These are phyloP conservation scores for Aspergillus incahuasiensis DNA, from an alignment of 495 filamentous ascomycete species.

Conservation along the genomic window DNA sequence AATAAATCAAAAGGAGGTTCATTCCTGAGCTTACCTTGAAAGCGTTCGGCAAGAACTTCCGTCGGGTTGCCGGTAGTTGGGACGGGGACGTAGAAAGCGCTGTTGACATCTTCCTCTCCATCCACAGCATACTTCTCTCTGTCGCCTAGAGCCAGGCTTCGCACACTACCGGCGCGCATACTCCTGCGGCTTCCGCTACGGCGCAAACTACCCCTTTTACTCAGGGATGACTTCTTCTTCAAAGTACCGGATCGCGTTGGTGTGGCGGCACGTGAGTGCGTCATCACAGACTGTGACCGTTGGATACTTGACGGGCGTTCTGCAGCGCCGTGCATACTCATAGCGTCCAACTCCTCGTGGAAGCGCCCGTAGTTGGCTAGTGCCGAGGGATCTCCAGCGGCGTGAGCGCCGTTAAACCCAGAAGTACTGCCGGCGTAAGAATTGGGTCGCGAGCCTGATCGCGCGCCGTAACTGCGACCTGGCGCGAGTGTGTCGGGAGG, in stretches of 20 bases:
- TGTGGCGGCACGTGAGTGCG: slow-evolving; percentile 43
- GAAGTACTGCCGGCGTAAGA: slow-evolving; percentile 36
- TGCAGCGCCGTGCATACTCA: slow-evolving; percentile 59
- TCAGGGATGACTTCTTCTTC: slow-evolving; percentile 79
- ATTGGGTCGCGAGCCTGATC: slow-evolving; percentile 34
- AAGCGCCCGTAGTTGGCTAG: slow-evolving; percentile 50
- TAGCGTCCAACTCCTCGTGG: slow-evolving; percentile 67
- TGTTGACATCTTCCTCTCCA: slow-evolving; percentile 69
- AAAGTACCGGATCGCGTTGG: slow-evolving; percentile 73
- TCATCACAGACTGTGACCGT: slow-evolving; percentile 51
- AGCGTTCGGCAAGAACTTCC: slow-evolving; percentile 82
- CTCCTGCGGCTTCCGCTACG: slow-evolving; percentile 72
- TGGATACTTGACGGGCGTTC: slow-evolving; percentile 47
- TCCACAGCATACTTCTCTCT: slow-evolving; percentile 50
- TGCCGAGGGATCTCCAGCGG: slow-evolving; percentile 36
- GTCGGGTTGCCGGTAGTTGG: slow-evolving; percentile 85
- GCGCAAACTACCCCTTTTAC: slow-evolving; percentile 67
- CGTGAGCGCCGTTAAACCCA: slow-evolving; percentile 36
- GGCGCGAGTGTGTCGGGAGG: slow-evolving; percentile 25
- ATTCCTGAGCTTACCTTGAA: slow-evolving; percentile 63
- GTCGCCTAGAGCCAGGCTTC: slow-evolving; percentile 62
- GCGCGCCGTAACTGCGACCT: slow-evolving; percentile 30
- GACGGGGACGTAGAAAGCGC: slow-evolving; percentile 81
- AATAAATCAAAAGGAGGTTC: neutral
- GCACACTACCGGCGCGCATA: slow-evolving; percentile 76